Conservation (phyloP, 352 stramenopile species). For the Nothophytophthora sp. region DNA sequence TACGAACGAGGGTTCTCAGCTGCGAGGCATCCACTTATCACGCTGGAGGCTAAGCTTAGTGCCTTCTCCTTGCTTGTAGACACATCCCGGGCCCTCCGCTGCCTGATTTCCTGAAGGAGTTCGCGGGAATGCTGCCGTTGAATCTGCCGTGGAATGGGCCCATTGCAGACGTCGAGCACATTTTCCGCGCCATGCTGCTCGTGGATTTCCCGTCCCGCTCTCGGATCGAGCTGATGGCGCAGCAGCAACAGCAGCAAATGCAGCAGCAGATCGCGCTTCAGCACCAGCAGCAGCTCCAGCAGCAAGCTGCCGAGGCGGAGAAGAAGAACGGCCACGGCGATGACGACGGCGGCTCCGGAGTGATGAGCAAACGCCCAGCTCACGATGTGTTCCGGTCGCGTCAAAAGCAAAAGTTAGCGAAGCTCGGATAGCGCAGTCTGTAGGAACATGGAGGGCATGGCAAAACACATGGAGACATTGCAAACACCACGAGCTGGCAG, state of each 20-base stretch:
- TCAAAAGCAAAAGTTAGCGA: slow-evolving; percentile 86
- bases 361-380: slow-evolving; percentile 80
- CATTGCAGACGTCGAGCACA: slow-evolving; percentile 86
- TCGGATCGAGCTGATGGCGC: slow-evolving; percentile 70
- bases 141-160: slow-evolving; percentile 86
- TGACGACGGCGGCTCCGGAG: slow-evolving; percentile 44
- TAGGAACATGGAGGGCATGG: slow-evolving; percentile 8
- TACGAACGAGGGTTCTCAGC: slow-evolving; percentile 14
- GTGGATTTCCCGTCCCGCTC: slow-evolving; percentile 79
- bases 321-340: slow-evolving; percentile 41
- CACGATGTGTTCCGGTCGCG: slow-evolving; percentile 87
- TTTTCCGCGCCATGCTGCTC: slow-evolving; percentile 82
- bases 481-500: slow-evolving; percentile 3
- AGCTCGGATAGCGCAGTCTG: slow-evolving; percentile 48
- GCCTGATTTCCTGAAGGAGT: slow-evolving; percentile 87
- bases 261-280: slow-evolving; percentile 53
- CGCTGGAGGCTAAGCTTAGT: slow-evolving; percentile 2
- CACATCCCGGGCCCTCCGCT: slow-evolving; percentile 74
- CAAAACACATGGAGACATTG: slow-evolving; percentile 1
- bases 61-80: slow-evolving; percentile 21
- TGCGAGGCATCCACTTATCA: no score
- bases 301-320: slow-evolving; percentile 53
- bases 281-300: slow-evolving; percentile 54
- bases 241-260: slow-evolving; percentile 69
- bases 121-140: slow-evolving; percentile 78